Conservation (phyloP, 257 asterid species). For the Avicennia marina region DNA sequence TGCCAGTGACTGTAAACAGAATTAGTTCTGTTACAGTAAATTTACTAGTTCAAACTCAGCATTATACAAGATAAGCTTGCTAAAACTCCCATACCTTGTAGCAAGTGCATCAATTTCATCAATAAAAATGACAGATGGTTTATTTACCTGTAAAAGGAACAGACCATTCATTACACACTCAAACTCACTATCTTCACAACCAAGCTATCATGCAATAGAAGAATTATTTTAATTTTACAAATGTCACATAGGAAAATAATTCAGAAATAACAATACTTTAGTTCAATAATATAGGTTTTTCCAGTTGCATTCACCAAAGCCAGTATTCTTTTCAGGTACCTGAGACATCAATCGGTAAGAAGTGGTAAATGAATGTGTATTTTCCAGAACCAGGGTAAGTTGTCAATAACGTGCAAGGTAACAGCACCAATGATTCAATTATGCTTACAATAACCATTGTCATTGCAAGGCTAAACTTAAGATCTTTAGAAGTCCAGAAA, state of each 20-base stretch:
- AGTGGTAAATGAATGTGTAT: background rate
- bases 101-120: constrained; percentile 99
- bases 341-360: background rate
- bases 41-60: constrained; percentile 13
- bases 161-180: constrained; percentile 14
- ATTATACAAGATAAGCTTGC: constrained; percentile 3
- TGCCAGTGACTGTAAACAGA: background rate
- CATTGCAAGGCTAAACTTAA: no score
- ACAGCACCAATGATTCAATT: no score
- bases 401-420: no score
- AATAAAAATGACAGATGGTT: constrained; percentile 92
- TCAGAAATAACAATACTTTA: background rate
- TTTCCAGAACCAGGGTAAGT: no score
- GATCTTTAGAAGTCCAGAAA: no score
- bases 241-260: background rate
- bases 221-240: background rate
- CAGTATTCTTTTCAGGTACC: background rate
- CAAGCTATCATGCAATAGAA: background rate
- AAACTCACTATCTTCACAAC: constrained; percentile 4
- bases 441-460: no score
- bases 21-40: background rate
- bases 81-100: constrained; percentile 60
- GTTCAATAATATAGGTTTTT: background rate
- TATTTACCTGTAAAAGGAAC: constrained; percentile 67
- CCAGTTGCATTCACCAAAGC: background rate